Conservation (phyloP, 179 eudicot species). For the Corrigiola litoralis region DNA sequence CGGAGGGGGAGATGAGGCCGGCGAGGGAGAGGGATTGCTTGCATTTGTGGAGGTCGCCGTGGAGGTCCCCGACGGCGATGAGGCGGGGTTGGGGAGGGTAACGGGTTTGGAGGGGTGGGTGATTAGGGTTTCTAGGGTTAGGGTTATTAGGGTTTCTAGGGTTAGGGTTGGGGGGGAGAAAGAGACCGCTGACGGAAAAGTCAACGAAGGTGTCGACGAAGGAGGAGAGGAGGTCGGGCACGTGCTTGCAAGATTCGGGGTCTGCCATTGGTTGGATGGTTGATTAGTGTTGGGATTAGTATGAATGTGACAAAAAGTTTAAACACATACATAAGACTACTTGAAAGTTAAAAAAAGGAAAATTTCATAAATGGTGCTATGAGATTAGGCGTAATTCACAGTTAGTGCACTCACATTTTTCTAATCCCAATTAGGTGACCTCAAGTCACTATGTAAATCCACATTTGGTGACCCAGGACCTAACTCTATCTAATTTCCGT, state of each 20-base stretch:
- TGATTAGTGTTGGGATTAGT: not conserved
- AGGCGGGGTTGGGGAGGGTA: constrained; percentile 60
- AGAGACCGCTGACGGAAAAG: constrained; percentile 59
- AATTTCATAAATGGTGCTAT: too few relatives aligned
- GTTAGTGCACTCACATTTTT: too few relatives aligned
- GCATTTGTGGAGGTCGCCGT: constrained; percentile 79
- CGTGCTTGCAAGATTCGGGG: constrained; percentile 31
- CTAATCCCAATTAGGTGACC: too few relatives aligned
- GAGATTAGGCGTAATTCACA: too few relatives aligned
- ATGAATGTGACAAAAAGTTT: too few relatives aligned
- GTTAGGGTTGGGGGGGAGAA: constrained; percentile 35
- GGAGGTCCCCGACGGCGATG: constrained; percentile 80
- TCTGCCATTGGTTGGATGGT: constrained; percentile 7
- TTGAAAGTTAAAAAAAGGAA: too few relatives aligned
- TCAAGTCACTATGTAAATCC: too few relatives aligned
- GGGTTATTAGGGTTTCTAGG: too few relatives aligned
- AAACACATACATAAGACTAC: too few relatives aligned
- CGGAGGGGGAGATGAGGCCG: constrained; percentile 49
- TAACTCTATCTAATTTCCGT: too few relatives aligned
- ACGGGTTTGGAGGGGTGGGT: constrained; percentile 22
- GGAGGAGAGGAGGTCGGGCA: constrained; percentile 50
- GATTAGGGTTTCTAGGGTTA: constrained; percentile 9
- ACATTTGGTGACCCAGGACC: too few relatives aligned
- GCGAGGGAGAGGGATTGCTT: constrained; percentile 65
- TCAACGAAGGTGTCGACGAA: constrained; percentile 77